A percentile compares a stretch with the other conserved stretches of the same genome.
Conservation (phyloP, 768 basidiomycete genomes). For the Dendrothele bispora region DNA sequence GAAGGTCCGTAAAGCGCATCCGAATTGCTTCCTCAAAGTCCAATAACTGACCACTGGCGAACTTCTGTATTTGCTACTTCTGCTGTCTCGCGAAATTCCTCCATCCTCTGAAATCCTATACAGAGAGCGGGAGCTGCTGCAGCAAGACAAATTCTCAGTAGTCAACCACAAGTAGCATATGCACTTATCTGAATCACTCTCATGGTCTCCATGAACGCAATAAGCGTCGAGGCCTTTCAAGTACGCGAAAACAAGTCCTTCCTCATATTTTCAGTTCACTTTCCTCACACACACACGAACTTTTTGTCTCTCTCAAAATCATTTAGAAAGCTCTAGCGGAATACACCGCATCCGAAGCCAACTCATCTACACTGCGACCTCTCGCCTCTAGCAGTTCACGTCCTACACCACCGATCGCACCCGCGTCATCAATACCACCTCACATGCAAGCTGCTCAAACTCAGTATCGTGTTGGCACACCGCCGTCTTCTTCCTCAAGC, state of each 20-base stretch:
- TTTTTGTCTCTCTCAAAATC: constrained; percentile 5
- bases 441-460: not conserved
- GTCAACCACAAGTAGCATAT: constrained; percentile 75
- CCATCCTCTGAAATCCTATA: constrained; percentile 2
- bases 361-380: constrained; percentile 18
- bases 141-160: constrained; percentile 66
- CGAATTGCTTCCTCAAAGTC: no score
- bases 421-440: not conserved
- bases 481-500: not conserved
- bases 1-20: no score
- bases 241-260: constrained; percentile 37
- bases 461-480: not conserved
- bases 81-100: constrained; percentile 1
- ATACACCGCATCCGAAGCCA: constrained; percentile 33
- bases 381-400: constrained; percentile 26
- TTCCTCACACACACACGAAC: not conserved
- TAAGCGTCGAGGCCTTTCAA: constrained; percentile 76
- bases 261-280: not conserved
- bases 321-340: constrained; percentile 65
- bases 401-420: constrained; percentile 24
- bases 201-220: constrained; percentile 76
- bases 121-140: constrained; percentile 77
- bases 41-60: not conserved
- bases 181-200: constrained; percentile 73
- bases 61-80: not conserved